These are phyloP conservation scores for Apiotrichum domesticum DNA, from an alignment of 1,284 basidiomycete species.

Conservation along the genomic window DNA sequence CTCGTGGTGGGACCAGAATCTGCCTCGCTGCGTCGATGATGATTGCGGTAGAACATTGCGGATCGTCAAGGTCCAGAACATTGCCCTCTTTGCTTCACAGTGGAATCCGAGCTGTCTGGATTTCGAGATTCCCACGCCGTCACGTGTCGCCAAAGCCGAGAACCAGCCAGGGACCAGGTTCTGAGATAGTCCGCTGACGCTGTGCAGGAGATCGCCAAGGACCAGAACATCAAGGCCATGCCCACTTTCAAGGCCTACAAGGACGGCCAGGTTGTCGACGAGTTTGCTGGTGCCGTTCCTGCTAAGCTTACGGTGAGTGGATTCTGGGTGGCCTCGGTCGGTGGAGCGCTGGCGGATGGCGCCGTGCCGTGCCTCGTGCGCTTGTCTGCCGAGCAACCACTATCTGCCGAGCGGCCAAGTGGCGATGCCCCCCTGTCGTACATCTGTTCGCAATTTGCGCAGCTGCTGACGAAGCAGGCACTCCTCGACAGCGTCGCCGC, in stretches of 20 bases:
- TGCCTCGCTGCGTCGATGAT: too few relatives aligned
- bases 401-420: too few relatives aligned
- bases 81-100: too few relatives aligned
- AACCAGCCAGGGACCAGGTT: neutral
- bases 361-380: neutral
- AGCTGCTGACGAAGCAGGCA: constrained; percentile 14
- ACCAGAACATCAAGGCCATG: constrained; percentile 71
- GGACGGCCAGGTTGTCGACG: constrained; percentile 58
- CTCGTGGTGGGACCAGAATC: too few relatives aligned
- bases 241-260: constrained; percentile 72
- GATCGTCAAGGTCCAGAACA: too few relatives aligned
- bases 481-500: constrained; percentile 23
- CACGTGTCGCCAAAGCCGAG: neutral
- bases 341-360: too few relatives aligned
- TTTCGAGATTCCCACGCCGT: neutral
- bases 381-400: neutral
- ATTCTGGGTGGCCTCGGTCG: too few relatives aligned
- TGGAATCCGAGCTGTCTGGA: too few relatives aligned
- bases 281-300: constrained; percentile 60
- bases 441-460: too few relatives aligned
- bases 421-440: too few relatives aligned
- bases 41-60: too few relatives aligned
- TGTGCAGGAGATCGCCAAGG: constrained; percentile 52
- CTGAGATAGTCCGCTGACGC: neutral
- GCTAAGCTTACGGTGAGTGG: constrained; percentile 50